Evolutionary conservation across 2,329 filamentous ascomycete species (phyloP).

Genomic region (Penicillium italicum): DNA sequence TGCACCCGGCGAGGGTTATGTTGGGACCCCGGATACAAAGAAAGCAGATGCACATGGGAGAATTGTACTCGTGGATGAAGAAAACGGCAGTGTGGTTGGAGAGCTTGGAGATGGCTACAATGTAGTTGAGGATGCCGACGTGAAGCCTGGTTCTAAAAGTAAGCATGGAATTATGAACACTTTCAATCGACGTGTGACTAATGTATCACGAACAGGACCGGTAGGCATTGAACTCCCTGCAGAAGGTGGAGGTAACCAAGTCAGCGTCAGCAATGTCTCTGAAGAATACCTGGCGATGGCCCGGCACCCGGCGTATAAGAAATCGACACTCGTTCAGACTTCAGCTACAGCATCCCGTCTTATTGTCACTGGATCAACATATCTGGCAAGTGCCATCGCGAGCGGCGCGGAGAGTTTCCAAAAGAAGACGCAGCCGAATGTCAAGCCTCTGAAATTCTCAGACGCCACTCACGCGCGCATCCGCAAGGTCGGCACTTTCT

Average conservation of each 20-base stretch:
- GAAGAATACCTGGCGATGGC: slow-evolving; percentile 68
- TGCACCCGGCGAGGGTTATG: slow-evolving; percentile 74
- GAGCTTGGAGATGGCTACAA: slow-evolving; percentile 81
- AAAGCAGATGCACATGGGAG: slow-evolving; percentile 57
- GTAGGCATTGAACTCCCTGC: slow-evolving; percentile 48
- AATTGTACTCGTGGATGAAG: slow-evolving; percentile 91
- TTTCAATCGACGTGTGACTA: slow-evolving; percentile 5
- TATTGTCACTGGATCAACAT: slow-evolving; percentile 81
- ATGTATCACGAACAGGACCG: slow-evolving; percentile 36
- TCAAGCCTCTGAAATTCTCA: slow-evolving; percentile 82
- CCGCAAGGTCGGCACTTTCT: slow-evolving; percentile 85
- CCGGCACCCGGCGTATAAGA: slow-evolving; percentile 86
- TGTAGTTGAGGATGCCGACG: slow-evolving; percentile 69
- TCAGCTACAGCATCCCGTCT: slow-evolving; percentile 85
- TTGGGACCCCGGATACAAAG: slow-evolving; percentile 39
- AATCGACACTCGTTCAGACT: slow-evolving; percentile 79
- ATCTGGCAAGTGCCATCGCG: slow-evolving; percentile 73
- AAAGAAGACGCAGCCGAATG: slow-evolving; percentile 70
- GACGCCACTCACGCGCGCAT: slow-evolving; percentile 80
- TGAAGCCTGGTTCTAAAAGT: slow-evolving; percentile 92
- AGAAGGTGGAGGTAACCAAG: slow-evolving; percentile 47
- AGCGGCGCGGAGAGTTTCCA: slow-evolving; percentile 76
- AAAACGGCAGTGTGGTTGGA: slow-evolving; percentile 91
- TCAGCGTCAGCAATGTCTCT: slow-evolving; percentile 47
- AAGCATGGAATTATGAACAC: slow-evolving; percentile 30